Evolutionary conservation across 2,329 filamentous ascomycete species (phyloP).

Genomic region (Aspergillus candidus): DNA sequence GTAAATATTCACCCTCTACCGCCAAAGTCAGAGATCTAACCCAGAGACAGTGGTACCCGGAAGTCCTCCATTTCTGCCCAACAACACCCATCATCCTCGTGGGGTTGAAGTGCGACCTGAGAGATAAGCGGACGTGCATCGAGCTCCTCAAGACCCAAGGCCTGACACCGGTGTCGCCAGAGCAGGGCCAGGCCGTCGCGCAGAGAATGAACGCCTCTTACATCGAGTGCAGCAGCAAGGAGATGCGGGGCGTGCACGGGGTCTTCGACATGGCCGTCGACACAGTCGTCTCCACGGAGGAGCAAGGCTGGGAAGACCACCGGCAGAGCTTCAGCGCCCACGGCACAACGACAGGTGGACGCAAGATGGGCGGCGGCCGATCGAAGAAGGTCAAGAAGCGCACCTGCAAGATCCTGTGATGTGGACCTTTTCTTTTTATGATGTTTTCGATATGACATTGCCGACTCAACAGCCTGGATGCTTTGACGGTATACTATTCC

Average conservation of each 20-base stretch:
- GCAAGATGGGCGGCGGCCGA: slow-evolving; percentile 19
- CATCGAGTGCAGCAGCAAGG: slow-evolving; percentile 98
- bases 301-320: slow-evolving; percentile 44
- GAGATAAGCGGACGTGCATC: slow-evolving; percentile 92
- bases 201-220: slow-evolving; percentile 92
- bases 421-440: slow-evolving; percentile 8
- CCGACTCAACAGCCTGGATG: slow-evolving; percentile 32
- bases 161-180: slow-evolving; percentile 84
- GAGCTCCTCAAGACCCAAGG: slow-evolving; percentile 98
- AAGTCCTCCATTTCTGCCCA: slow-evolving; percentile 97
- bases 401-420: slow-evolving; percentile 72
- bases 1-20: slow-evolving; percentile 42
- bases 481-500: slow-evolving; percentile 22
- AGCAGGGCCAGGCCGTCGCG: slow-evolving; percentile 82
- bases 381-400: slow-evolving; percentile 73
- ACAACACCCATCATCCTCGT: slow-evolving; percentile 94
- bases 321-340: slow-evolving; percentile 15
- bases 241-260: slow-evolving; percentile 92
- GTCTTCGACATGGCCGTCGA: slow-evolving; percentile 91
- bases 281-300: slow-evolving; percentile 78
- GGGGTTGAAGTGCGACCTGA: slow-evolving; percentile 93
- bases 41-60: slow-evolving; percentile 82
- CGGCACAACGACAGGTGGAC: slow-evolving; percentile 28
- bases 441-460: slow-evolving; percentile 12
- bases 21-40: too few relatives aligned